A percentile compares a stretch with the other conserved stretches of the same genome.
phyloP scores from a whole-genome alignment of 2,329 filamentous ascomycete species.

The Coleophoma crateriformis region DNA sequence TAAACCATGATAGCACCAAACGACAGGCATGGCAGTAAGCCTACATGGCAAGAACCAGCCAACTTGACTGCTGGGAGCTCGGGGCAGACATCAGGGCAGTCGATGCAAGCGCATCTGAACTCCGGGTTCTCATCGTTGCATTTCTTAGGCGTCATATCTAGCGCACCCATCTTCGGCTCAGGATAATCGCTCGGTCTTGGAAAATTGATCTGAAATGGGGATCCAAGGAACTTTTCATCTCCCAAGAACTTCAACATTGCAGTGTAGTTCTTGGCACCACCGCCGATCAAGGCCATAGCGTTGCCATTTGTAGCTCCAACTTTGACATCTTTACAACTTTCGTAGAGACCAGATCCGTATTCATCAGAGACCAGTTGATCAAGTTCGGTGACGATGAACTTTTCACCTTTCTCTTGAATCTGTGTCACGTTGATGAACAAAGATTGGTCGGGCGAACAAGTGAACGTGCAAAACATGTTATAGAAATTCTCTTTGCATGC shows the following conservation, averaged over 20 bases:
- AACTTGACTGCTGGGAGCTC: conserved; percentile 71
- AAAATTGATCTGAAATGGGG: conserved; percentile 98
- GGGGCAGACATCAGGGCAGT: conserved; percentile 83
- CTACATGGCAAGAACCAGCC: conserved; percentile 71
- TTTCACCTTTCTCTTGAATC: conserved; percentile 52
- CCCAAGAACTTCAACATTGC: conserved; percentile 88
- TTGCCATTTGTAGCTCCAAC: conserved; percentile 91
- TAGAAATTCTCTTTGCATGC: conserved; percentile 99
- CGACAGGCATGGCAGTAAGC: conserved; percentile 83
- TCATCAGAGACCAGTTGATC: conserved; percentile 82
- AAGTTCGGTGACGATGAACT: conserved; percentile 72
- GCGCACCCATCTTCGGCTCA: conserved; percentile 65
- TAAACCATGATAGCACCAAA: conserved; percentile 90
- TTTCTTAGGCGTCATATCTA: conserved; percentile 69
- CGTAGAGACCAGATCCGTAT: conserved; percentile 84
- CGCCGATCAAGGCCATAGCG: conserved; percentile 94
- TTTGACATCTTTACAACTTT: conserved; percentile 99
- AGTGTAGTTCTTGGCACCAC: conserved; percentile 84
- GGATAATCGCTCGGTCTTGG: conserved; percentile 51
- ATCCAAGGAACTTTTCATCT: conserved; percentile 82
- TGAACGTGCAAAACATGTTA: conserved; percentile 97
- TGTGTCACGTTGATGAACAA: conserved; percentile 90
- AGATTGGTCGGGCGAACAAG: conserved; percentile 94
- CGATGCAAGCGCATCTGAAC: conserved; percentile 88
- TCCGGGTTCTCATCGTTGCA: conserved; percentile 86